Base-by-base conservation (phyloP, 345 rosid genomes). In the Geranium brycei region DNA sequence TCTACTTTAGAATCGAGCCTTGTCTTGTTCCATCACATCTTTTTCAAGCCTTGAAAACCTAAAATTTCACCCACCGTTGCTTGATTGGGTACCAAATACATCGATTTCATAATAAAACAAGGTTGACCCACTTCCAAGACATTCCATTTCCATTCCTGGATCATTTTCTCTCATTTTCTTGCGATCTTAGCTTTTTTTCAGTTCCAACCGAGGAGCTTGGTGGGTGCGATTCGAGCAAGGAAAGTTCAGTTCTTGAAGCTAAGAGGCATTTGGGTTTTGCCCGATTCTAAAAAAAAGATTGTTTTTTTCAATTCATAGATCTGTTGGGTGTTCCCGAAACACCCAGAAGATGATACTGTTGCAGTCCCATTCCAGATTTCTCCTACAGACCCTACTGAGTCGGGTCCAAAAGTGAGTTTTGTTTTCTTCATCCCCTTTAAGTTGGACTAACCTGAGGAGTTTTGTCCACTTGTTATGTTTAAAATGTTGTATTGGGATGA, bases 311-410 rank as follows among this genome's bases (percentile, higher is more conserved):
- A 47, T 15, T 6, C 53, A 47, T 47, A 47, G 53, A 47, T 47
- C 53, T 47, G 15, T 47, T 13, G 11, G 53, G 13, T 47, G 11
- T 47, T 13, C 15, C 53, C 15, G 0, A 47, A 10, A 47, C 53
- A 47, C 15, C 53, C 53, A 13, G 53, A 47, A 47, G 67, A 92
- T 92, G 98, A 87, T 91, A 66, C 82, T 92, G 40, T 78, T 89
- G 71, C 91, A 89, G 70, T 76, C 98, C 38, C 91, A 86, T 73
- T 93, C 99, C 69, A 82, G 91, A 77, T 90, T 93, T 75, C 99
- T 93, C 64, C 91, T 90, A 69, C 91, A 89, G 64, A 85, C 87
- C 65, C 77, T 93, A 71, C 62, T 78, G 72, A 89, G 82, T 74
- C 88, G 96, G 19, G 77, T 83, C 55, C 88, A 86, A 14, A 85